Evolutionary conservation across 352 stramenopile species (phyloP).

Genomic region (Phytophthora parvispora): DNA sequence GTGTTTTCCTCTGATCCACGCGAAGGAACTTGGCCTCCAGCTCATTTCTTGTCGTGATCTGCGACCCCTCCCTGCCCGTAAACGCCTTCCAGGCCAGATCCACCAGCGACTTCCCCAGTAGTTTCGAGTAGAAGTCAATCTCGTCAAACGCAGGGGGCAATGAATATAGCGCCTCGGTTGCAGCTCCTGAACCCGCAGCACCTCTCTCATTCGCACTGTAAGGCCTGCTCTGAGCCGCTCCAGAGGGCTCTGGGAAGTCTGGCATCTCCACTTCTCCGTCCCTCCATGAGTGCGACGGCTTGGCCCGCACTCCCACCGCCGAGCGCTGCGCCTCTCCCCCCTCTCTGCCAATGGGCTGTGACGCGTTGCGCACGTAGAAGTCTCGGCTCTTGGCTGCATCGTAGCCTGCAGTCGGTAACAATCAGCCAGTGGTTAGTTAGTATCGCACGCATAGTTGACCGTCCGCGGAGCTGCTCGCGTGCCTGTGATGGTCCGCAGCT

Average conservation of each 20-base stretch:
- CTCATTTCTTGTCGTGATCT: constrained; percentile 37
- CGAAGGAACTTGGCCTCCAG: constrained; percentile 48
- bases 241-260: constrained; percentile 26
- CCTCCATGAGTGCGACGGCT: constrained; percentile 77
- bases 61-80: constrained; percentile 34
- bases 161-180: constrained; percentile 21
- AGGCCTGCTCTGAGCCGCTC: background rate
- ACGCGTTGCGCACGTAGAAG: constrained; percentile 69
- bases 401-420: constrained; percentile 40
- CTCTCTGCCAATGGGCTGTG: constrained; percentile 1
- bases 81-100: constrained; percentile 68
- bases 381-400: constrained; percentile 56
- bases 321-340: constrained; percentile 2
- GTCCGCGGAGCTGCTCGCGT: constrained; percentile 10
- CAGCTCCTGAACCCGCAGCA: background rate
- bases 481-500: constrained; percentile 71
- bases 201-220: background rate
- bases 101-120: constrained; percentile 74
- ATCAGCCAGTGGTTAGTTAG: background rate
- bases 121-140: constrained; percentile 64
- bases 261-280: constrained; percentile 56
- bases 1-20: constrained; percentile 64
- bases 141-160: constrained; percentile 50
- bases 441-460: too few species aligned
- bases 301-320: constrained; percentile 45